Percentiles rank a stretch among this genome's conserved stretches.
Evolutionary conservation across 495 filamentous ascomycete species (phyloP).

Genomic region (Tuber melanosporum): DNA sequence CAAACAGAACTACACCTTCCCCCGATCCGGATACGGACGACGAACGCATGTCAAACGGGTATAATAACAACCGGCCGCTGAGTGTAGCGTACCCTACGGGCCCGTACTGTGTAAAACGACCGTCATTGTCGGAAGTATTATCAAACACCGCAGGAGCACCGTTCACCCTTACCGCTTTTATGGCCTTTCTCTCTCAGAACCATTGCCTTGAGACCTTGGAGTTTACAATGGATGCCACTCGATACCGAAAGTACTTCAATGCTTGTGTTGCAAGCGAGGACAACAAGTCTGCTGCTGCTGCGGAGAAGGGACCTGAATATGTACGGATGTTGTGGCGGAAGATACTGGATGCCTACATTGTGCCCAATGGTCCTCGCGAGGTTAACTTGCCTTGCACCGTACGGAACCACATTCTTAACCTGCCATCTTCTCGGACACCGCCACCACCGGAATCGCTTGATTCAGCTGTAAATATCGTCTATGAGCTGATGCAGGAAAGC

Average conservation of each 20-base stretch:
- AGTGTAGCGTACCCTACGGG: constrained; percentile 48
- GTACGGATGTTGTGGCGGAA: constrained; percentile 66
- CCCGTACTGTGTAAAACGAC: constrained; percentile 65
- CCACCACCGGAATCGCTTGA: constrained; percentile 74
- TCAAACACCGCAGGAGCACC: constrained; percentile 79
- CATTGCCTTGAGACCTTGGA: constrained; percentile 96
- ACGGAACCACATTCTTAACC: constrained; percentile 67
- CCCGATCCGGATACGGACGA: constrained; percentile 39
- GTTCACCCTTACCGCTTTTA: constrained; percentile 90
- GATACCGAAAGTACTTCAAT: constrained; percentile 73
- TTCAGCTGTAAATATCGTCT: constrained; percentile 82
- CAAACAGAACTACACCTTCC: constrained; percentile 32
- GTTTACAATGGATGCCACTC: constrained; percentile 89
- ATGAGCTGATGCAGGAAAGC: constrained; percentile 95
- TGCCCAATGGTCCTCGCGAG: constrained; percentile 73
- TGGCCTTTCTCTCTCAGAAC: constrained; percentile 94
- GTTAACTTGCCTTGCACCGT: constrained; percentile 88
- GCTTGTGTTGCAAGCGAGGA: constrained; percentile 48
- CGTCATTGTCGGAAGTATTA: constrained; percentile 79
- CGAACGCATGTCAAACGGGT: constrained; percentile 35
- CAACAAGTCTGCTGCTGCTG: constrained; percentile 41
- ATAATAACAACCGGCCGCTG: constrained; percentile 25
- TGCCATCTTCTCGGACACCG: constrained; percentile 56
- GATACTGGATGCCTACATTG: constrained; percentile 66
- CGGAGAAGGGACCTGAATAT: constrained; percentile 59